Conservation (phyloP, 1,139 yeast species). For the Pneumocystis murina region DNA sequence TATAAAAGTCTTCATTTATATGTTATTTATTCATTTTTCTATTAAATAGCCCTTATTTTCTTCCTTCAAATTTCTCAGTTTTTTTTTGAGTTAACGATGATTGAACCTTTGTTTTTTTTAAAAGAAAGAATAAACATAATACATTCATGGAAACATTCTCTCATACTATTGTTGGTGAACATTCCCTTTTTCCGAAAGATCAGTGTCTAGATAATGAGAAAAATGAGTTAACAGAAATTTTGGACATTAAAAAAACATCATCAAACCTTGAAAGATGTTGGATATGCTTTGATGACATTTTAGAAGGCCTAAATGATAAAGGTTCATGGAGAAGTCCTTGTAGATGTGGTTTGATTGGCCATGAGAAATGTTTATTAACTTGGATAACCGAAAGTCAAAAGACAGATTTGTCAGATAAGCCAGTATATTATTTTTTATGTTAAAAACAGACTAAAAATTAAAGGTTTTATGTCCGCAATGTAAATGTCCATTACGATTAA, state of each 20-base stretch:
- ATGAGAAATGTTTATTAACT: constrained; percentile 28
- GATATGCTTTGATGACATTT: constrained; percentile 11
- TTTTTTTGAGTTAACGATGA: not conserved
- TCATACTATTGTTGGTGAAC: not conserved
- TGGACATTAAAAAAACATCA: not conserved
- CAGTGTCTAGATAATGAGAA: not conserved
- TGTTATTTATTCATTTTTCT: not conserved
- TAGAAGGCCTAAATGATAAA: not conserved
- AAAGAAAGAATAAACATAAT: not conserved
- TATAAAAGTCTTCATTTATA: not conserved
- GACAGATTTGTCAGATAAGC: constrained; percentile 5
- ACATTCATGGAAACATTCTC: not conserved
- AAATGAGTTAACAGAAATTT: not conserved
- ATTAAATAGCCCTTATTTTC: not conserved
- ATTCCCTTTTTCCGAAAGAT: not conserved
- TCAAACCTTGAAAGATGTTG: constrained; percentile 4
- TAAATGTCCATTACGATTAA: constrained; percentile 7
- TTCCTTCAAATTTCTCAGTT: no score
- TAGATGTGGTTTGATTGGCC: constrained; percentile 31
- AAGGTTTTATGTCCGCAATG: constrained; percentile 10
- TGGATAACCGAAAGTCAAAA: constrained; percentile 22
- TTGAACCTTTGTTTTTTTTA: not conserved
- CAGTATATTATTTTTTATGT: not conserved
- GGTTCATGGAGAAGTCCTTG: constrained; percentile 28
- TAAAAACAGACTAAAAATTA: constrained; percentile 6